phyloP scores from a whole-genome alignment of 1,139 yeast species.

The Debaryomyces sp. region DNA sequence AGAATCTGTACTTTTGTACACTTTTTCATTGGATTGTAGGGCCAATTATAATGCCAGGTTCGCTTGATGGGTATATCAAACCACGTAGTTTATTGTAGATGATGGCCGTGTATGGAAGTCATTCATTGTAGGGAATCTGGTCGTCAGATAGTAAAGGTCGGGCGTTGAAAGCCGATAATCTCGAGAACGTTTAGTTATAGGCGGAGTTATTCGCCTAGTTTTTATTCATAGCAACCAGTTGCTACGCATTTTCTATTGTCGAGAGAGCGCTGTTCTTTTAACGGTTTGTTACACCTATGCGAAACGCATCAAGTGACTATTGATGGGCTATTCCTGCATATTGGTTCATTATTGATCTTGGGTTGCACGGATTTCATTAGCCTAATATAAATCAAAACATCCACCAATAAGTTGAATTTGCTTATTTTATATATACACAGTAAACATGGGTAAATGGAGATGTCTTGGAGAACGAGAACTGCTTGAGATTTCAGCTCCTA shows the following conservation, averaged over 20 bases:
- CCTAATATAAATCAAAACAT: not conserved
- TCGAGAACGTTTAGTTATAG: not conserved
- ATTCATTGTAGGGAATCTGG: not conserved
- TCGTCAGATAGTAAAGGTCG: not conserved
- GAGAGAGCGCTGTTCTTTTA: not conserved
- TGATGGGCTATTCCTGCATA: not conserved
- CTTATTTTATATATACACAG: not conserved
- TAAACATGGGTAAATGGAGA: not conserved
- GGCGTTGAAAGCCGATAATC: not conserved
- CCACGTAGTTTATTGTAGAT: not conserved
- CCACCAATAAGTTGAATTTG: not conserved
- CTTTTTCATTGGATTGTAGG: not conserved
- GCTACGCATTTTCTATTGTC: not conserved
- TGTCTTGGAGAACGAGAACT: not conserved
- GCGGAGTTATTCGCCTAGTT: not conserved
- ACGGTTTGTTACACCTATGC: slow-evolving; percentile 2
- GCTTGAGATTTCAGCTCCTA: slow-evolving; percentile 5
- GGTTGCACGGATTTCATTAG: not conserved
- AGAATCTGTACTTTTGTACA: not conserved
- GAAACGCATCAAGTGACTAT: not conserved
- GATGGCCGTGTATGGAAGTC: not conserved
- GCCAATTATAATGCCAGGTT: slow-evolving; percentile 27
- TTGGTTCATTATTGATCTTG: not conserved
- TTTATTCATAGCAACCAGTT: not conserved
- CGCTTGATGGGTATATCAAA: slow-evolving; percentile 49